Percentiles rank a stretch among this genome's conserved stretches.
These are phyloP conservation scores for Xeromyces bisporus DNA, from an alignment of 495 filamentous ascomycete genomes.

Conservation along the genomic window DNA sequence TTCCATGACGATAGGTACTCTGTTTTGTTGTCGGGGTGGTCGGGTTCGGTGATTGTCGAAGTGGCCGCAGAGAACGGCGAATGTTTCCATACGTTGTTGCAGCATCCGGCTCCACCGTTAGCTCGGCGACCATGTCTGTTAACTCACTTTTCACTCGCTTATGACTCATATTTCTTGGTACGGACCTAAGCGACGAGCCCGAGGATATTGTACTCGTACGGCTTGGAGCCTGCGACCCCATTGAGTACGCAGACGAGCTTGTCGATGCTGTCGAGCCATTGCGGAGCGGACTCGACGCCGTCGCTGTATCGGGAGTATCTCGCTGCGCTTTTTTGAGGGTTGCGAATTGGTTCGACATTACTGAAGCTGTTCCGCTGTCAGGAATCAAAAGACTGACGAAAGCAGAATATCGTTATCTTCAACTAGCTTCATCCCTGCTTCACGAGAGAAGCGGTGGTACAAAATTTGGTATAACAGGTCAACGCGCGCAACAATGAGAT, in stretches of 20 bases:
- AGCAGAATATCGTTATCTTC: constrained; percentile 10
- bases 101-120: constrained; percentile 29
- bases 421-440: constrained; percentile 30
- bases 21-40: constrained; percentile 19
- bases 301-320: constrained; percentile 37
- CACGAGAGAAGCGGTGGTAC: constrained; percentile 13
- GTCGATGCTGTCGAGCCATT: constrained; percentile 68
- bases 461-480: constrained; percentile 1
- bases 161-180: constrained; percentile 33
- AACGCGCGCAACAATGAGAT: neutral
- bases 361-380: constrained; percentile 12
- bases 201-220: constrained; percentile 68
- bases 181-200: constrained; percentile 46
- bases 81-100: constrained; percentile 48
- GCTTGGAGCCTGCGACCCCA: constrained; percentile 47
- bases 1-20: constrained; percentile 19
- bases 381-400: constrained; percentile 17
- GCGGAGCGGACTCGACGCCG: constrained; percentile 43
- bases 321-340: constrained; percentile 47
- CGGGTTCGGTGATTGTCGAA: constrained; percentile 49
- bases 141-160: constrained; percentile 66
- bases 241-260: constrained; percentile 64
- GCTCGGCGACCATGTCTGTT: constrained; percentile 25
- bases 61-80: constrained; percentile 61
- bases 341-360: constrained; percentile 25